Evolutionary conservation across 192 early-diverging fungal genomes (phyloP), one percentile per base, ranked within the genome.

Genomic region (Coemansia sp.): DNA sequence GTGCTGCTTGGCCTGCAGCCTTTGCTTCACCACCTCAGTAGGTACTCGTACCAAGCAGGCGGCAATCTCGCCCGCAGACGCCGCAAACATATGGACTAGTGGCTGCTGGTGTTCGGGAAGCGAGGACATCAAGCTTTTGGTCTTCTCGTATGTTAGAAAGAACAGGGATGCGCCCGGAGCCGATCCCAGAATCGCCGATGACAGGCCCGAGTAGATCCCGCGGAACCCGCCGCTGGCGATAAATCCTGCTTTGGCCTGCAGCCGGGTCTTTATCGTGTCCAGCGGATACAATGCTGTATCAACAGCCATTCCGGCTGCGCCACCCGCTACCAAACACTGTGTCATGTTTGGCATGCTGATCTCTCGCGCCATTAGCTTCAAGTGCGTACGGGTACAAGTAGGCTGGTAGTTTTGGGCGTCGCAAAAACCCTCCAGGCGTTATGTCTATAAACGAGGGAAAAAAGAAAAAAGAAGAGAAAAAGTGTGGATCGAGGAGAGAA

Each of bases 221-320:
- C 81, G 81, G 79, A 93, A 92, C 34, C 94, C 92, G 51, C 94
- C 94, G 28, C 90, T 84, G 21, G 83, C 84, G 8, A 81, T 62
- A 56, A 96, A 96, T 23, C 94, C 94, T 40, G 79, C 79, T 58
- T 83, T 81, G 20, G 92, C 88, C 66, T 96, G 94, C 58, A 96
- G 75, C 40, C 96, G 83, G 5, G 96, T 98, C 75, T 98, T 98
- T 69, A 98, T 85, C 9, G 96, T 98, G 71, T 98, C 96, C 53
- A 98, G 80, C 8, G 96, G 96, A 66, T 90, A 98, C 18, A 98
- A 80, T 16, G 84, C 83, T n/a, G 87, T 86, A 64, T 98, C 96
- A 5, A 98, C 93, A 2, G 94, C 84, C 17, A 90, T 91, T 7
- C 96, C 96, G 11, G 96, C 96, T 31, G 90, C 56, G 10, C 80